These are phyloP conservation scores for Tolypocladium sp. DNA, from an alignment of 2,329 filamentous ascomycete species.

Conservation along the genomic window DNA sequence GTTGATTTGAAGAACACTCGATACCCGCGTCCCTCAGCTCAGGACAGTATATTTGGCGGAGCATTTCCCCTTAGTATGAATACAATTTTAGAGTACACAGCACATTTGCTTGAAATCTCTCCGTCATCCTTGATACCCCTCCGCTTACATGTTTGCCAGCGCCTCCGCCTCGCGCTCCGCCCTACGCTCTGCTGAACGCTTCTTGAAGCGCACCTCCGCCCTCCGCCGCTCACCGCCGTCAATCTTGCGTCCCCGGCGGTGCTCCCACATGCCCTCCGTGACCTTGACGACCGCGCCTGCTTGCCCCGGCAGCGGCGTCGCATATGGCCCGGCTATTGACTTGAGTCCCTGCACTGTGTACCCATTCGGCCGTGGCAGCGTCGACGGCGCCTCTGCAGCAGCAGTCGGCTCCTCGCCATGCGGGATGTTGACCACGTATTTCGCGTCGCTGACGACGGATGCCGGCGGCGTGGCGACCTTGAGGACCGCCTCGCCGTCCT, in stretches of 20 bases:
- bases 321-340: conserved; percentile 66
- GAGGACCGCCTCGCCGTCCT: conserved; percentile 43
- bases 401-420: conserved; percentile 28
- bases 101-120: conserved; percentile 12
- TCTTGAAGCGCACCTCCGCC: conserved; percentile 81
- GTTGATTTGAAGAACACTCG: too few species aligned
- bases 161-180: conserved; percentile 45
- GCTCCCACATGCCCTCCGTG: conserved; percentile 89
- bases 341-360: conserved; percentile 60
- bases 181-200: conserved; percentile 67
- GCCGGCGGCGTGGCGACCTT: conserved; percentile 33
- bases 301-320: conserved; percentile 58
- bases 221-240: conserved; percentile 91
- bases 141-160: conserved; percentile 19
- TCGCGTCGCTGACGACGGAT: conserved; percentile 31
- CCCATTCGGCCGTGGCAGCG: conserved; percentile 21
- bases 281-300: conserved; percentile 57
- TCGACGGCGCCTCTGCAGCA: neutral
- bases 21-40: neutral
- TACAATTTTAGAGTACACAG: neutral
- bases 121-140: neutral
- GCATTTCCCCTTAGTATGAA: neutral
- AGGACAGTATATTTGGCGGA: neutral
- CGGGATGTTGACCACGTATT: conserved; percentile 48
- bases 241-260: conserved; percentile 78